phyloP scores from a whole-genome alignment of 768 basidiomycete species.

The Tricholoma hemisulphureum region DNA sequence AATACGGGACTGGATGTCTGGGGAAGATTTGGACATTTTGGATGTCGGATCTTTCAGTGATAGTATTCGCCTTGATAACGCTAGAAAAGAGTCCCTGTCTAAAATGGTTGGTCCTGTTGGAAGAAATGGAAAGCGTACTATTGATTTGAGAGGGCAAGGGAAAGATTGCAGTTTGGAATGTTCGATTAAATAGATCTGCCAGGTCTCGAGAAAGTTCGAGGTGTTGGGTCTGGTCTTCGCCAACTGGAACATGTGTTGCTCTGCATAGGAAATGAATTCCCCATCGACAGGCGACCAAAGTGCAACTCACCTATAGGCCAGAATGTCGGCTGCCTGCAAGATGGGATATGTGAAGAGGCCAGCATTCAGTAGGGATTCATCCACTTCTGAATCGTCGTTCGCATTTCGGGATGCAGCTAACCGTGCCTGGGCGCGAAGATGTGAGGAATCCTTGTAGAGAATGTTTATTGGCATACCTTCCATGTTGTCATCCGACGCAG shows the following conservation, averaged over 20 bases:
- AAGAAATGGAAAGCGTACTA: constrained; percentile 49
- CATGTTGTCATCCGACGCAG: constrained; percentile 93
- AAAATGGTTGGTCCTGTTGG: not conserved
- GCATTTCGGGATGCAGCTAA: constrained; percentile 74
- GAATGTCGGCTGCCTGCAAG: constrained; percentile 89
- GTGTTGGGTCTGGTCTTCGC: constrained; percentile 95
- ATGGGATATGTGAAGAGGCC: constrained; percentile 93
- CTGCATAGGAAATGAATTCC: constrained; percentile 35
- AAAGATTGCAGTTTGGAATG: constrained; percentile 62
- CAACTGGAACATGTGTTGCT: constrained; percentile 92
- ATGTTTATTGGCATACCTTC: constrained; percentile 63
- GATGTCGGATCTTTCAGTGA: constrained; percentile 81
- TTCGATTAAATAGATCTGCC: constrained; percentile 78
- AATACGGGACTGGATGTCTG: constrained; percentile 76
- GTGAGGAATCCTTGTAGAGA: not conserved
- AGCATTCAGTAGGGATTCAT: constrained; percentile 78
- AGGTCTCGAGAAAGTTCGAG: constrained; percentile 85
- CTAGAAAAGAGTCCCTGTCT: constrained; percentile 35
- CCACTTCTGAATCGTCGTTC: constrained; percentile 70
- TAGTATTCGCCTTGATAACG: constrained; percentile 76
- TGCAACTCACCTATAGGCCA: constrained; percentile 68
- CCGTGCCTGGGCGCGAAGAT: constrained; percentile 52
- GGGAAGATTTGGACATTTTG: constrained; percentile 97
- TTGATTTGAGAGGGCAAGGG: constrained; percentile 69
- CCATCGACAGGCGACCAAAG: not conserved